These are phyloP conservation scores for Sequoiadendron giganteum DNA, from an alignment of 75 land plant species.

Conservation along the genomic window DNA sequence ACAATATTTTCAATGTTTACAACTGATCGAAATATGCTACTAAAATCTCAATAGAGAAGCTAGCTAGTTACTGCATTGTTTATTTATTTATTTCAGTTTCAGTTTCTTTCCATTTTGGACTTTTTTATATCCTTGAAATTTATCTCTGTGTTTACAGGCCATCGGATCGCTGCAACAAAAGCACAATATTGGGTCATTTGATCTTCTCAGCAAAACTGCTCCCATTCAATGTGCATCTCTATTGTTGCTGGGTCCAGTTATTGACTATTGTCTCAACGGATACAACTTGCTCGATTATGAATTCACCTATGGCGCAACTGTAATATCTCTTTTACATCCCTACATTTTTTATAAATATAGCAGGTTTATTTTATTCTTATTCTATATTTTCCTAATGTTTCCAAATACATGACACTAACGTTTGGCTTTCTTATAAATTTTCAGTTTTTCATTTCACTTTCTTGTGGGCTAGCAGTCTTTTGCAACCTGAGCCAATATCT, in stretches of 20 bases:
- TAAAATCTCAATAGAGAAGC: too few species aligned
- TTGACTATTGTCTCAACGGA: slow-evolving; percentile 62
- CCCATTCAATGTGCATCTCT: slow-evolving; percentile 80
- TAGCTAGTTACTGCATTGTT: too few species aligned
- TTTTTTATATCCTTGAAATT: too few species aligned
- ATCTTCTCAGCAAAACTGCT: slow-evolving; percentile 82
- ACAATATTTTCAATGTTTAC: too few species aligned
- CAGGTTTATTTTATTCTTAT: background rate
- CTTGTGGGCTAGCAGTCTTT: slow-evolving; percentile 62
- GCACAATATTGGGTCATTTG: slow-evolving; percentile 76
- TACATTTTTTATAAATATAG: background rate
- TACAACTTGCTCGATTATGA: slow-evolving; percentile 27
- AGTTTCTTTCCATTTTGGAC: too few species aligned
- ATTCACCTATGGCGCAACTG: slow-evolving; percentile 53
- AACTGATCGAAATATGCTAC: too few species aligned
- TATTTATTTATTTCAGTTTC: too few species aligned
- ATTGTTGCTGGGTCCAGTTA: slow-evolving; percentile 58
- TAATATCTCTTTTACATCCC: slow-evolving; percentile 26
- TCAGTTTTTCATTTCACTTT: slow-evolving; percentile 61
- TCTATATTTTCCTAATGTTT: background rate
- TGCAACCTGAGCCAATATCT: slow-evolving; percentile 78
- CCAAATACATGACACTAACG: background rate
- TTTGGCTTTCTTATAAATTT: background rate
- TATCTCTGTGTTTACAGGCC: slow-evolving; percentile 33
- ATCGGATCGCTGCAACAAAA: slow-evolving; percentile 89